Percentiles rank a stretch among this genome's conserved stretches.
These are phyloP conservation scores for Brassica incana DNA, from an alignment of 345 rosid genomes.

Conservation along the genomic window DNA sequence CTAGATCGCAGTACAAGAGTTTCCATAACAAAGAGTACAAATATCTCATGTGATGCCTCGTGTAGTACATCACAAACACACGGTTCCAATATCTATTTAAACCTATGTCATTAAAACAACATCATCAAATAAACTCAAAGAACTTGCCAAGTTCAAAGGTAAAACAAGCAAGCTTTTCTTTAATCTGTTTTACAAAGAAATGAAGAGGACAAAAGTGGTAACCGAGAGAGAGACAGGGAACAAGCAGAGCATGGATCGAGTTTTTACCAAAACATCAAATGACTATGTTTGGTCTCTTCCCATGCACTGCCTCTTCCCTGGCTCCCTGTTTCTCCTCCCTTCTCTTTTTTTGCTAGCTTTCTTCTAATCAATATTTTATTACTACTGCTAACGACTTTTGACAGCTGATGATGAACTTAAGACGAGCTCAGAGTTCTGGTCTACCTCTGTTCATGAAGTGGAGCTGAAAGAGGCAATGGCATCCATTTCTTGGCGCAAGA, in stretches of 20 bases:
- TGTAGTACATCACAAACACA: too few relatives aligned
- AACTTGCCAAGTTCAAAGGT: conserved; percentile 10
- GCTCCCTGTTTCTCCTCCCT: conserved; percentile 48
- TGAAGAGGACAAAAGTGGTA: conserved; percentile 43
- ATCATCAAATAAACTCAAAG: conserved; percentile 14
- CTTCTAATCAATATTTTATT: conserved; percentile 2
- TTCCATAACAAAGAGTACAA: conserved; percentile 27
- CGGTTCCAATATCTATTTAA: conserved; percentile 25
- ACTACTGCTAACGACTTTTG: conserved; percentile 13
- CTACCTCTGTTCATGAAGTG: conserved; percentile 32
- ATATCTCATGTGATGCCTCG: too few relatives aligned
- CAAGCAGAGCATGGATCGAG: conserved; percentile 73
- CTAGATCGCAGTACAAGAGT: conserved; percentile 21
- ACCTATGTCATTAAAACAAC: neutral
- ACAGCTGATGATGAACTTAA: neutral
- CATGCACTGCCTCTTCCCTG: conserved; percentile 99
- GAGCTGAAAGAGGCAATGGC: conserved; percentile 83
- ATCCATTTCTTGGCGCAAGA: conserved; percentile 92
- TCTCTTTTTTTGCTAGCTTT: conserved; percentile 10
- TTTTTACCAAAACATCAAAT: conserved; percentile 42
- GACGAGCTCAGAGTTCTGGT: neutral
- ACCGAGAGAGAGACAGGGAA: conserved; percentile 56
- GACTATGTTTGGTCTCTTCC: conserved; percentile 55
- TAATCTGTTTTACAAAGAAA: conserved; percentile 3
- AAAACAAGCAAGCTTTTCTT: neutral